phyloP scores from a whole-genome alignment of 208 protist species.

The Balamuthia mandrillaris region DNA sequence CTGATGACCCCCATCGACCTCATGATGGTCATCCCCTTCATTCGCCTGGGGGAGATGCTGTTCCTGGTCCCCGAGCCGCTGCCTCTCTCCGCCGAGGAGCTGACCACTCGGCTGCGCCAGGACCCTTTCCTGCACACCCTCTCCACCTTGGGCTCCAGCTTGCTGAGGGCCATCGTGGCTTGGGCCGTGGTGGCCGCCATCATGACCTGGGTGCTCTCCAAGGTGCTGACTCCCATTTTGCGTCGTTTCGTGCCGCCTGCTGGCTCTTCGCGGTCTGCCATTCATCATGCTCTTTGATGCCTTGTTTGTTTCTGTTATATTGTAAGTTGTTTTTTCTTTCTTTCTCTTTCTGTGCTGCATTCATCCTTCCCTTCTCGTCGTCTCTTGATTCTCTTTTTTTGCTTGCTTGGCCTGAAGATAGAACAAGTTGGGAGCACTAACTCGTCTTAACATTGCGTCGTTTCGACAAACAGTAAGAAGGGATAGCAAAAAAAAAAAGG shows the following conservation, averaged over 20 bases:
- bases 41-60: slow-evolving; percentile 22
- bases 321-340: background rate
- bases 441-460: no score
- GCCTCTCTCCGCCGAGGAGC: slow-evolving; percentile 15
- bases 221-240: background rate
- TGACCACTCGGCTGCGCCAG: background rate
- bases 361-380: background rate
- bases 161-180: slow-evolving; percentile 5
- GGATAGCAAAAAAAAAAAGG: no score
- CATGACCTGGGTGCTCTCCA: background rate
- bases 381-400: background rate
- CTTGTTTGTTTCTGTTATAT: background rate
- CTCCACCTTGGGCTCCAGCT: background rate
- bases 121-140: background rate
- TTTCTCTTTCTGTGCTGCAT: background rate
- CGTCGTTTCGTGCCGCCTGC: background rate
- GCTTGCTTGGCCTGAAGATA: no score
- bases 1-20: slow-evolving; percentile 9
- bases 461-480: no score
- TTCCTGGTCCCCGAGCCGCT: slow-evolving; percentile 25
- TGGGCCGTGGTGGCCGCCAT: background rate
- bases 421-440: no score
- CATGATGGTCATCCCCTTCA: slow-evolving; percentile 37
- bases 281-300: no score
- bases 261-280: no score